Percentiles rank a stretch among this genome's conserved stretches.
These are phyloP conservation scores for Aspergillus ostianus DNA, from an alignment of 495 filamentous ascomycete genomes.

Conservation along the genomic window DNA sequence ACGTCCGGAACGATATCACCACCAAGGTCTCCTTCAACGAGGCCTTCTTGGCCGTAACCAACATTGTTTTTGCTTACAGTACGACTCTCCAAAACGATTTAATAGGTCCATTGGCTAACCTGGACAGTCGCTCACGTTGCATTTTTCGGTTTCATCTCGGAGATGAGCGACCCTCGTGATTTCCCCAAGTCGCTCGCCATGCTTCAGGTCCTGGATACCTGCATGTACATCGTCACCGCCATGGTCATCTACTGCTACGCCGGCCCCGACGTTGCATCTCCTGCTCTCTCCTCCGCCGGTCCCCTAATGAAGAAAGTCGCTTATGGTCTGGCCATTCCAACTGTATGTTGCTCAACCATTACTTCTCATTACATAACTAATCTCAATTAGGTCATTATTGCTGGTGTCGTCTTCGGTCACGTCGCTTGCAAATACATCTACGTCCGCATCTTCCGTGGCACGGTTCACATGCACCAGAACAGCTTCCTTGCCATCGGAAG, in stretches of 20 bases:
- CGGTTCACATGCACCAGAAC: conserved; percentile 58
- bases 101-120: background rate
- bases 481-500: conserved; percentile 48
- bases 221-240: conserved; percentile 57
- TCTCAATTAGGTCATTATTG: conserved; percentile 41
- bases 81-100: background rate
- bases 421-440: conserved; percentile 64
- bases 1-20: conserved; percentile 22
- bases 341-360: conserved; percentile 34
- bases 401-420: conserved; percentile 69
- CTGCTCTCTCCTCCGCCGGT: conserved; percentile 69
- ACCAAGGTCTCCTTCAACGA: conserved; percentile 33
- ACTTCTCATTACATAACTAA: conserved; percentile 7
- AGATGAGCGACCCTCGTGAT: conserved; percentile 67
- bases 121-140: conserved; percentile 59
- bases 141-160: conserved; percentile 74
- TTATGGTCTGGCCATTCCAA: conserved; percentile 77
- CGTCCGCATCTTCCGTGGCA: conserved; percentile 56
- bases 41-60: conserved; percentile 44
- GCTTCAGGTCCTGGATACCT: conserved; percentile 62
- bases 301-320: conserved; percentile 62
- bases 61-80: conserved; percentile 50
- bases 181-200: conserved; percentile 65
- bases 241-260: conserved; percentile 68
- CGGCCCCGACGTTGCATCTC: conserved; percentile 63